Base-by-base conservation (phyloP, 176 grass and related monocot genomes). In the Lolium multiflorum region DNA sequence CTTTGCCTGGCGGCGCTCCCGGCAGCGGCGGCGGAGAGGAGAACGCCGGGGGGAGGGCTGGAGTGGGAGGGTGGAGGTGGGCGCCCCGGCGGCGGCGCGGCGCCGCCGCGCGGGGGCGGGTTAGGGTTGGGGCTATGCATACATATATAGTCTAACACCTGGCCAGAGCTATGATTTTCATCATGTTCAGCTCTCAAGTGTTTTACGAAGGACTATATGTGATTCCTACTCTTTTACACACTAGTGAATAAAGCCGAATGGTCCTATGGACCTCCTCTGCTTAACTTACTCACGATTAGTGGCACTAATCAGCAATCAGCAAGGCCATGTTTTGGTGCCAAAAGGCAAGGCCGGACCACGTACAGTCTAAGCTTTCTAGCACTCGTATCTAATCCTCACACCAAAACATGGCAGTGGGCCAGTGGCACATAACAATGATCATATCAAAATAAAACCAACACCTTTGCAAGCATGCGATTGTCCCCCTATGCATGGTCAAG, bases 381-480 rank as follows among this genome's bases (percentile, higher is more conserved):
- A 74, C 48, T 35, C 65, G 49, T 38, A 58, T 47, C 20, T 66
- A 84, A 59, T 80, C 85, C 76, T 75, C 74, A 15, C 20, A 50
- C 66, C 56, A 44, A 63, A 82, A 86, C 43, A 83, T 43, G 48
- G 35, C 66, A 74, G 65, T n/a, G n/a, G n/a, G n/a, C n/a, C n/a
- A n/a, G n/a, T 3, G 57, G 77, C 35, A 62, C 68, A 74, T 21
- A 55, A 48, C 17, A 37, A 17, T 16, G 55, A 61, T 3, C n/a
- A 77, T 2, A 86, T 25, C 22, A 60, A n/a, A 85, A 4, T 69
- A 41, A 69, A 51, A 61, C 80, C 55, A 79, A 60, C 57, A 60
- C 68, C 81, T 91, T 84, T 60, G 9, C 81, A 87, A 73, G 37
- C 85, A 51, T 91, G 39, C 6, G 39, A 41, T 41, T 41, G 89